These are phyloP conservation scores for Bonia amplexicaulis DNA, from an alignment of 176 grass and related monocot genomes.

Conservation along the genomic window DNA sequence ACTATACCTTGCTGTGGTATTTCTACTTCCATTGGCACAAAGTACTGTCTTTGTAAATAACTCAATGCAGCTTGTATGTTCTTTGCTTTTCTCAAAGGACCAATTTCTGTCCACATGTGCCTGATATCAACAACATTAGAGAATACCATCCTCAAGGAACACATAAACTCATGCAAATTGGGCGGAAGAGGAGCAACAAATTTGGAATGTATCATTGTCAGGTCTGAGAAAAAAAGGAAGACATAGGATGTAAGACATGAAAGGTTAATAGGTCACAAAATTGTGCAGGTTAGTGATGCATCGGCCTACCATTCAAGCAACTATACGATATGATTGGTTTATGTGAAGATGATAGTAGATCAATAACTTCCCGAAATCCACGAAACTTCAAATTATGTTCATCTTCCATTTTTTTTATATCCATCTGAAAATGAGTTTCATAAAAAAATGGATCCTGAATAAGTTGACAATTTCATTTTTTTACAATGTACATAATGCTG, in stretches of 20 bases:
- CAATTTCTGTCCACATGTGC: constrained; percentile 76
- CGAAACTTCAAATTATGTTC: constrained; percentile 66
- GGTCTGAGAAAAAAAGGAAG: constrained; percentile 40
- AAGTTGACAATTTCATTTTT: not conserved
- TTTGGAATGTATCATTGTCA: constrained; percentile 86
- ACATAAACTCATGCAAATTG: constrained; percentile 65
- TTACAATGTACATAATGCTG: not conserved
- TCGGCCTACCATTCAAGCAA: constrained; percentile 67
- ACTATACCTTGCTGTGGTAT: constrained; percentile 63
- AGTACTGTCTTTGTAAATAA: constrained; percentile 68
- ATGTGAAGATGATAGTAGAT: constrained; percentile 68
- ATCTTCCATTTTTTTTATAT: constrained; percentile 58
- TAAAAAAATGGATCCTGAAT: not conserved
- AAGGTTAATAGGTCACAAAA: not conserved
- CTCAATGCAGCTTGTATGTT: constrained; percentile 71
- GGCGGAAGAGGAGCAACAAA: constrained; percentile 73
- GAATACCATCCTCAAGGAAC: constrained; percentile 89
- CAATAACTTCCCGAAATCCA: constrained; percentile 93
- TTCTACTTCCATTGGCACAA: constrained; percentile 67
- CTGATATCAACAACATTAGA: constrained; percentile 72
- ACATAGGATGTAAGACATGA: constrained; percentile 1
- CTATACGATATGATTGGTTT: constrained; percentile 91
- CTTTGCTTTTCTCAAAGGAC: constrained; percentile 73
- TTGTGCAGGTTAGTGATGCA: constrained; percentile 5
- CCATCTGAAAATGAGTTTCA: constrained; percentile 42